These are phyloP conservation scores for Leccinum disarticulatum DNA, from an alignment of 768 basidiomycete genomes.

Conservation along the genomic window DNA sequence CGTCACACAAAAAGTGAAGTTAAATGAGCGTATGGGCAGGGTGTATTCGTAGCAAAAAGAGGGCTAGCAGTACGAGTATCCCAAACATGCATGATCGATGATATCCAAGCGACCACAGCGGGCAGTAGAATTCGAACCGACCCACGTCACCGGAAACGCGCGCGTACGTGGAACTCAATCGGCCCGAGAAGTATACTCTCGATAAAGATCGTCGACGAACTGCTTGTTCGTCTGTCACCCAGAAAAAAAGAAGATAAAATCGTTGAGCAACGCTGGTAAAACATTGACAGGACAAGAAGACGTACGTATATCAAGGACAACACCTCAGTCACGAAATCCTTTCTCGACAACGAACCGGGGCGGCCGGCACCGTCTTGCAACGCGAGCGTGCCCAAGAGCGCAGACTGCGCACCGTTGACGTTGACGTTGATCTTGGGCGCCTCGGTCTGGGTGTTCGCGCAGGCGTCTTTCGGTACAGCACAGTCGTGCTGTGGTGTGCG, in stretches of 20 bases:
- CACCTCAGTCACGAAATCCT: conserved; percentile 59
- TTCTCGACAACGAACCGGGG: conserved; percentile 40
- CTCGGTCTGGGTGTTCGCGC: not conserved
- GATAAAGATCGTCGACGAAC: conserved; percentile 64
- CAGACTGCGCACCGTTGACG: conserved; percentile 18
- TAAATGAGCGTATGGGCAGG: not conserved
- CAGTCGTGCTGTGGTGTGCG: conserved; percentile 8
- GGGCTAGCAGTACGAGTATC: conserved; percentile 10
- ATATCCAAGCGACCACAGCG: not conserved
- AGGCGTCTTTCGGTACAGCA: conserved; percentile 6
- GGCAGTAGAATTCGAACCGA: not conserved
- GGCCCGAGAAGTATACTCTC: conserved; percentile 42
- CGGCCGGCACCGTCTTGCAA: conserved; percentile 17
- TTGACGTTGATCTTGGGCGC: conserved; percentile 23
- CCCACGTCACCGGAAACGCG: not conserved
- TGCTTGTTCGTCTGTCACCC: conserved; percentile 54
- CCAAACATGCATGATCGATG: conserved; percentile 1
- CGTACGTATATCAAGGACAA: conserved; percentile 62
- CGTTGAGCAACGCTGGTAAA: not conserved
- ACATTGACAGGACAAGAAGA: conserved; percentile 2
- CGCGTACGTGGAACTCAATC: conserved; percentile 5
- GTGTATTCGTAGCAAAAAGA: conserved; percentile 17
- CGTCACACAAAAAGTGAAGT: not conserved
- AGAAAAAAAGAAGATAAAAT: not conserved
- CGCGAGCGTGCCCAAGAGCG: conserved; percentile 27